phyloP scores from a whole-genome alignment of 2,329 filamentous ascomycete genomes.

The Epicoccum sorghinum region DNA sequence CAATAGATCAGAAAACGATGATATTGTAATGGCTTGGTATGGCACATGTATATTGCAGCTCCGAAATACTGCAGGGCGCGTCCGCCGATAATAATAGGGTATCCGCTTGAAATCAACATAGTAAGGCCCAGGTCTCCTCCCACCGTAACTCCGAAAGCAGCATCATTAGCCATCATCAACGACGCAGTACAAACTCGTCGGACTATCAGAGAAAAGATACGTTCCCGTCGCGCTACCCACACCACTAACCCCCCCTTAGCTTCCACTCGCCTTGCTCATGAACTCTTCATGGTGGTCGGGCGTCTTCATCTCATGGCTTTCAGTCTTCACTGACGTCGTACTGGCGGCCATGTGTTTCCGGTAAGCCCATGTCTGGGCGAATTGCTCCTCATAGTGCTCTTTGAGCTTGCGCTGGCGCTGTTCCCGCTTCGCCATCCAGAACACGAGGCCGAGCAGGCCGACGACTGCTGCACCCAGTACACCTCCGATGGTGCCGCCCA shows the following conservation, averaged over 20 bases:
- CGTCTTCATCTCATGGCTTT: background rate
- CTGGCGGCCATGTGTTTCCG: conserved; percentile 29
- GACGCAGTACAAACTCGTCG: background rate
- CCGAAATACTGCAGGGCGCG: background rate
- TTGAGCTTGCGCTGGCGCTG: conserved; percentile 40
- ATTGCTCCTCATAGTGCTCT: conserved; percentile 44
- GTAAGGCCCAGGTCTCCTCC: background rate
- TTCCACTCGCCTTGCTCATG: background rate
- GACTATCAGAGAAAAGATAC: background rate
- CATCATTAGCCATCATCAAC: conserved; percentile 4
- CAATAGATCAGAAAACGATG: too few relatives aligned
- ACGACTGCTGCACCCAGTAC: conserved; percentile 32
- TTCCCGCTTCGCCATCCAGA: conserved; percentile 39
- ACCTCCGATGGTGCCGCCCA: conserved; percentile 35
- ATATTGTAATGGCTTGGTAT: background rate
- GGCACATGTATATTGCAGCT: background rate
- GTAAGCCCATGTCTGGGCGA: conserved; percentile 35
- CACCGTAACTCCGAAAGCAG: background rate
- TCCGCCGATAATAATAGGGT: conserved; percentile 13
- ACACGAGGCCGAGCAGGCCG: conserved; percentile 18
- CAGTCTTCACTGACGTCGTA: conserved; percentile 1
- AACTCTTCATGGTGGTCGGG: conserved; percentile 5
- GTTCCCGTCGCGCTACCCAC: too few relatives aligned
- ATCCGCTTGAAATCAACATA: conserved; percentile 9
- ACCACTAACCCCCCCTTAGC: background rate